Evolutionary conservation across 257 asterid species (phyloP).

Genomic region (Forsythia viridissima): DNA sequence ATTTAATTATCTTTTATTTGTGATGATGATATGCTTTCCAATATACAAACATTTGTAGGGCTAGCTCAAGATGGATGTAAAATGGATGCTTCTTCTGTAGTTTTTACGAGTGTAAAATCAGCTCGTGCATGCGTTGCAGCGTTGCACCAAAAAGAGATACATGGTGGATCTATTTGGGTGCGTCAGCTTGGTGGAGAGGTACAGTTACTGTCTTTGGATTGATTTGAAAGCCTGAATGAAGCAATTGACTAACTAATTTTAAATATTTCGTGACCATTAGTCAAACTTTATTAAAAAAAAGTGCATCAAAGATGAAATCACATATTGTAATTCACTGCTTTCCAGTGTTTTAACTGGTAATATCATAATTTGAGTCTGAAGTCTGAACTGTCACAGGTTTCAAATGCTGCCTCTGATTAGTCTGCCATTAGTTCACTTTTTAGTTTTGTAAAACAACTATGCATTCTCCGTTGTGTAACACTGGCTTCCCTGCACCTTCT

Average conservation of each 20-base stretch:
- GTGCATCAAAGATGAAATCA: not conserved
- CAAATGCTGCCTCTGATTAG: not conserved
- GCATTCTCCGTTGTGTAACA: not conserved
- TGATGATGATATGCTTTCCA: slow-evolving; percentile 20
- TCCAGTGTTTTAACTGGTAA: not conserved
- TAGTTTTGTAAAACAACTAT: not conserved
- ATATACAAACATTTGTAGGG: slow-evolving; percentile 45
- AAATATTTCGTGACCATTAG: slow-evolving; percentile 1
- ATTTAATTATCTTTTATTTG: slow-evolving; percentile 2
- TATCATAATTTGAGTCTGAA: not conserved
- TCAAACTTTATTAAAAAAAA: not conserved
- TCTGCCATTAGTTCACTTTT: not conserved
- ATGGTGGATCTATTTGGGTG: slow-evolving; percentile 84
- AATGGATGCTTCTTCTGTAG: slow-evolving; percentile 70
- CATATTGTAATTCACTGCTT: not conserved
- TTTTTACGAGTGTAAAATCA: slow-evolving; percentile 83
- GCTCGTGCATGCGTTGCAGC: slow-evolving; percentile 87
- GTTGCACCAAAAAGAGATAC: slow-evolving; percentile 77
- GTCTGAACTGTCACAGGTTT: not conserved
- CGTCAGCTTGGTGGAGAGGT: slow-evolving; percentile 99
- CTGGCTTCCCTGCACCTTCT: not conserved
- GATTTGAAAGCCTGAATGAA: not conserved
- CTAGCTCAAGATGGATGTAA: slow-evolving; percentile 89
- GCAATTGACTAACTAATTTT: not conserved
- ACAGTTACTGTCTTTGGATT: slow-evolving; percentile 15